Conservation (phyloP, 768 basidiomycete species). For the Cyclocybe cylindracea region DNA sequence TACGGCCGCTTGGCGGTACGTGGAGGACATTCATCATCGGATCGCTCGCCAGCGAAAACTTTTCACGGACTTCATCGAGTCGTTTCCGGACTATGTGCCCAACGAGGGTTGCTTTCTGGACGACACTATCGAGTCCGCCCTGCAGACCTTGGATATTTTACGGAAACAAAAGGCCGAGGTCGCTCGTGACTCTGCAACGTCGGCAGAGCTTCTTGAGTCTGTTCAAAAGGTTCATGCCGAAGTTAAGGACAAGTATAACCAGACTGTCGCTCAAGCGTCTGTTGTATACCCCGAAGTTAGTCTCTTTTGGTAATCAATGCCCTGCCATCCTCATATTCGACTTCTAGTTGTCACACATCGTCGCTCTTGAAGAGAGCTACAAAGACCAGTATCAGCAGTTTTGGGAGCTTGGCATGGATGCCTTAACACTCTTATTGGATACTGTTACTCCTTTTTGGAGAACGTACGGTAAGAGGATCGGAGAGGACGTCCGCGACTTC, state of each 20-base stretch:
- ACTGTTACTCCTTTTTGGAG: slow-evolving; percentile 81
- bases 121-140: slow-evolving; percentile 52
- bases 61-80: slow-evolving; percentile 46
- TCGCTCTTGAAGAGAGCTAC: slow-evolving; percentile 76
- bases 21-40: slow-evolving; percentile 73
- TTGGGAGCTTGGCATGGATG: slow-evolving; percentile 82
- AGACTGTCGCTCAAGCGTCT: slow-evolving; percentile 67
- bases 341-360: slow-evolving; percentile 64
- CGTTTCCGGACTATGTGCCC: slow-evolving; percentile 17
- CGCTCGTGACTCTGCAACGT: slow-evolving; percentile 45
- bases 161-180: slow-evolving; percentile 49
- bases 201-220: slow-evolving; percentile 45
- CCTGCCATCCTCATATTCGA: not conserved
- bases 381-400: slow-evolving; percentile 78
- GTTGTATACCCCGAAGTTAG: slow-evolving; percentile 76
- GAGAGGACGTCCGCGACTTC: slow-evolving; percentile 78
- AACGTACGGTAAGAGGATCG: slow-evolving; percentile 79
- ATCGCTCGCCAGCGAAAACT: slow-evolving; percentile 60
- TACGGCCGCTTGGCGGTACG: slow-evolving; percentile 65
- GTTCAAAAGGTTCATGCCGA: slow-evolving; percentile 56
- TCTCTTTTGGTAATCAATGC: slow-evolving; percentile 2
- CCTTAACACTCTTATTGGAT: slow-evolving; percentile 72
- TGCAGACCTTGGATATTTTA: slow-evolving; percentile 49
- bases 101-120: slow-evolving; percentile 47
- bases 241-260: slow-evolving; percentile 69